Base-by-base conservation (phyloP, 257 asterid genomes). In the Ophiorrhiza pumila region DNA sequence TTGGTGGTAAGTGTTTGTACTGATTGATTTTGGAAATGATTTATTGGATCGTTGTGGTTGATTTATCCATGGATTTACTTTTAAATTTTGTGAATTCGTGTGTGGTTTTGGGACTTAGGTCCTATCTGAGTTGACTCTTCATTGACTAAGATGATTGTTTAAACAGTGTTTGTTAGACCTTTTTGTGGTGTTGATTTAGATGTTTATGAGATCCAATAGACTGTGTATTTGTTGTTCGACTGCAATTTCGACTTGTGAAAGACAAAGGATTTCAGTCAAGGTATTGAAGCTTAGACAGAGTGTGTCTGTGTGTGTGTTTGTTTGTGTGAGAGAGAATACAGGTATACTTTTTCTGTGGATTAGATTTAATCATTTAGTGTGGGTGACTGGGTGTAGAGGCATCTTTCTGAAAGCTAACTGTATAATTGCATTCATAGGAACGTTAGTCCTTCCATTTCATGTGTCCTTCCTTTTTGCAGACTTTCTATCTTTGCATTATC, bases 1-100 rank as follows among this genome's bases (percentile, higher is more conserved):
- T 34, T 95, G 97, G 97, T 92, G 99, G 99, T 95, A 77, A 82
- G 98, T 78, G 8, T 41, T 5, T 32, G 23, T 13, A 31, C 31
- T 49, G 47, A 56, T 50, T 55, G 64, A 32, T 69, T 50, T 63
- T 42, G 18, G 25, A 27, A 5, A 62, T 42, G 69, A 82, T 83
- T 76, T 27, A 20, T 1, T 41, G 32, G 31, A 42, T n/a, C 17
- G 29, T 23, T 66, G 66, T 41, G 32, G 74, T 73, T 29, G 27
- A 41, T 47, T 68, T n/a, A n/a, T n/a, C n/a, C n/a, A n/a, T 65
- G 25, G 22, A 15, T 3, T 43, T 1, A 22, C 22, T 1, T 17
- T 49, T 18, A 0, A 15, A 7, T 67, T 46, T 29, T 32, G 58
- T 46, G 11, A 15, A 34, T 18, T 12, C 7, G 23, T 23, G 9